Evolutionary conservation across 768 basidiomycete species (phyloP), one percentile per base, ranked within the genome.

Genomic region (Leccinum broughii): DNA sequence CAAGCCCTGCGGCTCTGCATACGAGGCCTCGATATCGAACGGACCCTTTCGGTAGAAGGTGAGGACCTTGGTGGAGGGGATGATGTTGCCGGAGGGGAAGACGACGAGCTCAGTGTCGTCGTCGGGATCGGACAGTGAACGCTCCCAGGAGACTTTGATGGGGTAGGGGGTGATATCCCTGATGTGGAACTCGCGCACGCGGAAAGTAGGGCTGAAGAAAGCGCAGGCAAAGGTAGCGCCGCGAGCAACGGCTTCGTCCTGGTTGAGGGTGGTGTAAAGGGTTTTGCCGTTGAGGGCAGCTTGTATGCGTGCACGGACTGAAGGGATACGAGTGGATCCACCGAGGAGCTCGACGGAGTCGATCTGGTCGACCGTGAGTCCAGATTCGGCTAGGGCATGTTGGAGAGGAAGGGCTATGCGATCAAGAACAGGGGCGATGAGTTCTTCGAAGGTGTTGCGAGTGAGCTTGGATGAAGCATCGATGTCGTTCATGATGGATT

Each of bases 171-270:
- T 83, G 77, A 92, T 86, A 75, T 99, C 97, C 72, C 87, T 84
- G 61, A 94, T 79, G 70, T 85, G 81, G 82, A 99, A 99, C 63
- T 98, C 95, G 65, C 95, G 90, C 35, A 98, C 96, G 64, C 93
- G 91, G 91, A 98, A 99, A 55, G 95, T 88, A 67, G 97, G 97
- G 34, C 95, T 97, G 65, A 97, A 89, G 81, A 93, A 93, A 30
- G 97, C 96, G 72, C 96, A 98, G 39, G 94, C 87, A 75, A 99
- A 97, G 57, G 97, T 98, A 54, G 95, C 92, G 46, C 96, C 97
- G 50, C 96, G 92, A 9, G 93, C 94, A 67, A 95, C 83, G 61
- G 97, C 95, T 79, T 98, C 97, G 66, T 98, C 97, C 78, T 95
- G 93, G 82, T 98, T 99, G 72, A 96, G 87, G 34, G 97, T 98